Conservation (phyloP, 73 alveolate species). For the Paramecium tetraurelia region DNA sequence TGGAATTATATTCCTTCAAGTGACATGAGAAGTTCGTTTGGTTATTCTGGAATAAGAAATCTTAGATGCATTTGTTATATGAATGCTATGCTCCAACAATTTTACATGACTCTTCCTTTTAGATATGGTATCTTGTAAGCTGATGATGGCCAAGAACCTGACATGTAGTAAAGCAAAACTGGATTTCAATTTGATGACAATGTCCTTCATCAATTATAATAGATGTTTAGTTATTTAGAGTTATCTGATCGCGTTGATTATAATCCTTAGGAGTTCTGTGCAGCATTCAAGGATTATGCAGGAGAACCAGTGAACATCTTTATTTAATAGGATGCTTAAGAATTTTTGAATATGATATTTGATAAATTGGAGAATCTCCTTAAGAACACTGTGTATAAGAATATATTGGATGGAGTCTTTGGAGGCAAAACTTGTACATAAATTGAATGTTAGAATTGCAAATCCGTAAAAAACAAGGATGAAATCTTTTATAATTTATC, state of each 20-base stretch:
- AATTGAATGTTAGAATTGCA: constrained; percentile 86
- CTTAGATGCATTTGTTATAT: constrained; percentile 95
- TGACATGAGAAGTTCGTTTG: constrained; percentile 67
- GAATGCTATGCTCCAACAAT: constrained; percentile 96
- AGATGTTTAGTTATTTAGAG: constrained; percentile 89
- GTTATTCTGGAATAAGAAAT: constrained; percentile 83
- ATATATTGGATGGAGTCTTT: constrained; percentile 86
- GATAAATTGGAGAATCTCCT: constrained; percentile 92
- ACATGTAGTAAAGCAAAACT: constrained; percentile 57
- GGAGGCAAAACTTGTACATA: constrained; percentile 96
- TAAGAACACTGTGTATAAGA: constrained; percentile 85
- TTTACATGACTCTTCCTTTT: constrained; percentile 92
- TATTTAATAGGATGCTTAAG: constrained; percentile 95
- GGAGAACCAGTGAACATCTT: constrained; percentile 97
- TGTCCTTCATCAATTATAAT: constrained; percentile 90
- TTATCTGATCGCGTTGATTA: constrained; percentile 90
- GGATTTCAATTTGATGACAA: constrained; percentile 89
- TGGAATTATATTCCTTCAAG: constrained; percentile 84
- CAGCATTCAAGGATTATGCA: constrained; percentile 91
- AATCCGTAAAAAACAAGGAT: constrained; percentile 72
- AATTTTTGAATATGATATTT: constrained; percentile 91
- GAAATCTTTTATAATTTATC: constrained; percentile 91
- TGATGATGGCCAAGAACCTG: constrained; percentile 73
- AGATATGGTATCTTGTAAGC: constrained; percentile 89
- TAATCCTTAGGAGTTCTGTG: constrained; percentile 92